Evolutionary conservation across 257 asterid genomes (phyloP).

Genomic region (Sherardia arvensis): DNA sequence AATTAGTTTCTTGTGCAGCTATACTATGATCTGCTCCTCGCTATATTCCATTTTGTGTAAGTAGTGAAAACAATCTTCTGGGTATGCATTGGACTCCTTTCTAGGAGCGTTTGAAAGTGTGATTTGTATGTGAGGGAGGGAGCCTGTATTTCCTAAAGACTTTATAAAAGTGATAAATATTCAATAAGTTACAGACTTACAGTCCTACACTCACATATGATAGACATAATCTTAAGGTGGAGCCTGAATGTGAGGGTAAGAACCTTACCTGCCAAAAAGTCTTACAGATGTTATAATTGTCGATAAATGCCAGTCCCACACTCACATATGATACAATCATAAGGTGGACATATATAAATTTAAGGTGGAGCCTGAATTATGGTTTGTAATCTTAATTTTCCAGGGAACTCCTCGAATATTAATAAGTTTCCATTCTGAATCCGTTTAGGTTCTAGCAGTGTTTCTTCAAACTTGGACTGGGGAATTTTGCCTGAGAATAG

Average conservation of each 20-base stretch:
- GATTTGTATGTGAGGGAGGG: background rate
- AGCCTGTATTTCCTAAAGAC: background rate
- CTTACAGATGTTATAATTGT: no score
- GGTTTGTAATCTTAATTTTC: background rate
- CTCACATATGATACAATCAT: no score
- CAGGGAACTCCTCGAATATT: background rate
- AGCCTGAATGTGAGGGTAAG: no score
- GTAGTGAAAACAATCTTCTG: background rate
- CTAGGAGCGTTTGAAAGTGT: background rate
- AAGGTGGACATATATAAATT: no score
- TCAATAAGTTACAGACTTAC: no score
- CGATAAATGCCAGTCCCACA: background rate
- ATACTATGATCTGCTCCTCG: background rate
- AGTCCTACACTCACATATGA: background rate
- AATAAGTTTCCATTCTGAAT: background rate
- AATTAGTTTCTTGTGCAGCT: slow-evolving; percentile 1
- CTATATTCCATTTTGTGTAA: background rate
- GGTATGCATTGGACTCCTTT: background rate
- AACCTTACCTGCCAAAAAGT: background rate
- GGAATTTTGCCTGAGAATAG: slow-evolving; percentile 71
- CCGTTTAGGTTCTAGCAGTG: slow-evolving; percentile 36
- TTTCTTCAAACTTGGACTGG: slow-evolving; percentile 64
- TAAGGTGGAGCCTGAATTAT: background rate
- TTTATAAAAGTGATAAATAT: no score
- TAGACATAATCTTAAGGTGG: background rate